Conservation (phyloP, 805 yeast genomes). For the Komagataella populi region DNA sequence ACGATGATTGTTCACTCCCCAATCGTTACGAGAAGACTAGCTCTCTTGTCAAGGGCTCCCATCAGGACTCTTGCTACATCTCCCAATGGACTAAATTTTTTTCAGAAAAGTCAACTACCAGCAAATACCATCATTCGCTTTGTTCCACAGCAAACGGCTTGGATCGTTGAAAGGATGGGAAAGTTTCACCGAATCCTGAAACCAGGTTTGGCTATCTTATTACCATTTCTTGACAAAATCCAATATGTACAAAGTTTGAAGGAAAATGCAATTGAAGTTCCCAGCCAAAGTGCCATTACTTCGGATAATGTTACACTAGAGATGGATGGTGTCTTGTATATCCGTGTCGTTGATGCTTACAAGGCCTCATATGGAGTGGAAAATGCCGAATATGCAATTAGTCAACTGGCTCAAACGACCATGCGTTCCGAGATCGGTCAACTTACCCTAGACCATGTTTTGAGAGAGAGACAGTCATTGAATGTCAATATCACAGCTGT, state of each 20-base stretch:
- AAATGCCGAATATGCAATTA: conserved; percentile 73
- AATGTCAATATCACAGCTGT: conserved; percentile 65
- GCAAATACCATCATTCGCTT: conserved; percentile 62
- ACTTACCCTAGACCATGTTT: conserved; percentile 63
- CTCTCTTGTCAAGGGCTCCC: background rate
- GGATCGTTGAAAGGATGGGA: conserved; percentile 89
- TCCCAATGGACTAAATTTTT: conserved; percentile 26
- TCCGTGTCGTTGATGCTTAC: conserved; percentile 68
- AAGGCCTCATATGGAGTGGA: conserved; percentile 84
- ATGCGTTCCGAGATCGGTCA: conserved; percentile 87
- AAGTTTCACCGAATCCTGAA: conserved; percentile 54
- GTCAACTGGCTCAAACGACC: conserved; percentile 81
- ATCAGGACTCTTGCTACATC: background rate
- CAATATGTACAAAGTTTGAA: conserved; percentile 74
- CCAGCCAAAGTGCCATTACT: conserved; percentile 75
- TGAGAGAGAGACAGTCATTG: conserved; percentile 61
- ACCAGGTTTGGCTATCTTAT: conserved; percentile 65
- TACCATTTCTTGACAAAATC: conserved; percentile 65
- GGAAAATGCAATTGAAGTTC: conserved; percentile 77
- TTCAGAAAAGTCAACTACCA: conserved; percentile 55
- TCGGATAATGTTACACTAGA: conserved; percentile 77
- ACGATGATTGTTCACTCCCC: background rate
- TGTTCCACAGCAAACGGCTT: conserved; percentile 85
- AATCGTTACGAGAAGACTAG: background rate
- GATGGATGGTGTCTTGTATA: conserved; percentile 72